Base-by-base conservation (phyloP, 139 green algal genomes). In the Nannochloris sp. region DNA sequence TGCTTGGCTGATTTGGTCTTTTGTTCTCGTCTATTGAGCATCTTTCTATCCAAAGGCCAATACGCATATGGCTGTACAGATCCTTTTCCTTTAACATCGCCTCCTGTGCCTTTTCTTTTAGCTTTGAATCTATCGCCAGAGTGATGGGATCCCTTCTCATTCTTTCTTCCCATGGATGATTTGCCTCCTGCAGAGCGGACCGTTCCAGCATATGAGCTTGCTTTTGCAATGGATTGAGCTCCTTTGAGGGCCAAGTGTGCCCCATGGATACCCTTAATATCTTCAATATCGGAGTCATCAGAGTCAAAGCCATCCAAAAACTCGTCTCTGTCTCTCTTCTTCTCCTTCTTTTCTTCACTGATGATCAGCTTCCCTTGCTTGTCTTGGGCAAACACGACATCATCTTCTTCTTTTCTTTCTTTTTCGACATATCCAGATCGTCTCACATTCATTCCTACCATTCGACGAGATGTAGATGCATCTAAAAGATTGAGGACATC, bases 11-110 rank as follows among this genome's bases (percentile, higher is more conserved):
- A 61, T 16, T 60, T 69, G 56, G 79, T 72, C 81, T 95, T 95
- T 55, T 73, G 67, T 5, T 72, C 37, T 36, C 92, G 78, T 40
- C 84, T 70, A 76, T 98, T 98, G 29, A 99, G 80, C 82, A 98
- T 83, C 59, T 92, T 93, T 11, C 85, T 75, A 68, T 99, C 93
- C 56, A 99, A 78, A 17, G 82, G 85, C 93, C 93, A 99, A 76
- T 98, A 99, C 1, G 93, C 92, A 68, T 96, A 97, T 11, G 93
- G 93, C 81, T 99, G 92, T 31, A 89, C 75, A 63, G 84, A 82
- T 62, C 74, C 71, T 12, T 48, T 69, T 33, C 84, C 78, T 70
- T 91, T 93, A 3, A 85, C 77, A 59, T 95, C 87, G 5, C 86
- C 89, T 13, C 73, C 74, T 33, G 83, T 60, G 20, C 43, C 65